Conservation (phyloP, 495 filamentous ascomycete genomes). For the Terfezia boudieri region DNA sequence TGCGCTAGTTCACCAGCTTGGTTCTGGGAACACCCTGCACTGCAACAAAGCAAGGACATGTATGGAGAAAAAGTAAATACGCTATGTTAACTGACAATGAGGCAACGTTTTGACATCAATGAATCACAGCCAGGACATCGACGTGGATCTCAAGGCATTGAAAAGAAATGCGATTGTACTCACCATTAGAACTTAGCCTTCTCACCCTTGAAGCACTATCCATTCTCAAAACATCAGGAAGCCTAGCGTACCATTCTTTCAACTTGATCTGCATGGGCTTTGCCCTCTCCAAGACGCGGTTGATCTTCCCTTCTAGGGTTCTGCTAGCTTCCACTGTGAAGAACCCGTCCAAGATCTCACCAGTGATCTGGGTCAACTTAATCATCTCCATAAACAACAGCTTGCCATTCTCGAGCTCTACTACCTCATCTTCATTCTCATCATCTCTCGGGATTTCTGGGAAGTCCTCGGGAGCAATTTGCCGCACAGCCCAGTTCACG, state of each 20-base stretch:
- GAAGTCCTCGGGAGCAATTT: conserved; percentile 47
- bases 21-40: no score
- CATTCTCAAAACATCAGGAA: conserved; percentile 46
- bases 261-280: conserved; percentile 68
- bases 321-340: conserved; percentile 42
- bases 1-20: no score
- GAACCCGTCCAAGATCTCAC: conserved; percentile 58
- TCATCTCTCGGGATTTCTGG: conserved; percentile 37
- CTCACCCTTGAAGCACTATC: conserved; percentile 24
- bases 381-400: conserved; percentile 53
- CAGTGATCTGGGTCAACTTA: conserved; percentile 47
- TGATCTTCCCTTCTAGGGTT: conserved; percentile 21
- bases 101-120: not conserved
- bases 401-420: conserved; percentile 41
- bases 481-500: conserved; percentile 63
- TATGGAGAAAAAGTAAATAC: not conserved
- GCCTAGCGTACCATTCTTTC: conserved; percentile 52
- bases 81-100: not conserved
- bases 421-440: conserved; percentile 26
- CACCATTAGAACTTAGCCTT: conserved; percentile 25
- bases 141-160: not conserved
- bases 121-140: not conserved
- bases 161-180: conserved; percentile 1
- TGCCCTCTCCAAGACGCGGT: conserved; percentile 45
- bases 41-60: no score